Base-by-base conservation (phyloP, 768 basidiomycete species). In the Ramaria sp. region DNA sequence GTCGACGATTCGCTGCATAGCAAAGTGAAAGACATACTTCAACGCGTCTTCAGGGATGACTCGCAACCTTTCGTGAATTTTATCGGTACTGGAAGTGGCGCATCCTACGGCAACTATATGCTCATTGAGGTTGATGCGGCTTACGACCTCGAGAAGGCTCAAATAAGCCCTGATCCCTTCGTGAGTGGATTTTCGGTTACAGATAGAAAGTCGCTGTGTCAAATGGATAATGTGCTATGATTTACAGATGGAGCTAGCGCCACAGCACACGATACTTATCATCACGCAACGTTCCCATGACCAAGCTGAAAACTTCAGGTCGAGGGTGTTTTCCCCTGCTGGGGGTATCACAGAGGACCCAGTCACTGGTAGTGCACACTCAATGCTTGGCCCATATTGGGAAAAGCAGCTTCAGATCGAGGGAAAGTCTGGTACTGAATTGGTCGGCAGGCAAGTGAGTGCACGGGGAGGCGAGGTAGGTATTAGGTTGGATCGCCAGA, bases 301-400 rank as follows among this genome's bases (percentile, higher is more conserved):
- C 27, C 61, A 61, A 5, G 58, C 67, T 10, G 68, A 67, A 49
- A 60, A 59, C 15, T 81, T 78, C 63, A 64, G 72, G 20, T 78
- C 78, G 6, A 70, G 79, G 4, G 73, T 79, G 70, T 78, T 81
- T 59, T 65, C 72, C 5, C 76, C 75, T 6, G 48, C 44, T 1
- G 27, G 55, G 7, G 58, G 53, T 60, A 62, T 49, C 16, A 66
- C 66, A 3, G 78, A 79, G 64, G 78, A 80, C 56, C 70, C 66
- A 16, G 78, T 78, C 7, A 79, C 77, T 56, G 79, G 78, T 13
- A 74, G 74, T 36, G 76, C 78, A 0, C 79, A 81, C 58, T 71
- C 71, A 44, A 52, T 79, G 37, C 55, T 77, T 34, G 67, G 61
- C 1, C 78, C 78, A 2, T 79, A 79, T 56, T 81, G 78, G 74